A percentile compares a stretch with the other conserved stretches of the same genome.
Conservation (phyloP, 1,139 yeast genomes). For the Wickerhamomyces sp. region DNA sequence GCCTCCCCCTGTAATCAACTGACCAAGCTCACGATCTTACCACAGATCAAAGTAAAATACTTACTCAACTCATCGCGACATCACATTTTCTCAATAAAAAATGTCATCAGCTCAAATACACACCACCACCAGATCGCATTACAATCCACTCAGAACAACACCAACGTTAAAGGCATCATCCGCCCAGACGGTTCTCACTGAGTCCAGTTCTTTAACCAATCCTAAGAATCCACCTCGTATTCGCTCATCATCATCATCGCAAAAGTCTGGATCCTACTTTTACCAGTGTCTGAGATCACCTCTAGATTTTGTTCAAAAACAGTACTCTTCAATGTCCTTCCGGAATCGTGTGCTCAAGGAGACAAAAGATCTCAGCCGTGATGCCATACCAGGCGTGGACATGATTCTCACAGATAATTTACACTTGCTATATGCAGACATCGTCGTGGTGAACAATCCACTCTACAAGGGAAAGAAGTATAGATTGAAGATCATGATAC, state of each 20-base stretch:
- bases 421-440: conserved; percentile 16
- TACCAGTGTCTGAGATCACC: conserved; percentile 4
- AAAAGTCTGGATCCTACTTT: neutral
- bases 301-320: conserved; percentile 4
- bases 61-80: no score
- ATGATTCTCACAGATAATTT: conserved; percentile 18
- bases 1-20: no score
- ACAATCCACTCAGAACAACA: no score
- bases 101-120: no score
- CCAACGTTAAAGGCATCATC: no score
- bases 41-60: no score
- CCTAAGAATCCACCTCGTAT: neutral
- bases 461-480: conserved; percentile 28
- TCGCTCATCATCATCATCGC: neutral
- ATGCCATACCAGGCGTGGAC: conserved; percentile 11
- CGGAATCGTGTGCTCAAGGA: conserved; percentile 18
- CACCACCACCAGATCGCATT: no score
- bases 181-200: no score
- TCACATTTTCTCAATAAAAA: no score
- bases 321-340: conserved; percentile 9
- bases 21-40: no score
- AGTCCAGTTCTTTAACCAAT: neutral
- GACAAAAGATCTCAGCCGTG: conserved; percentile 10
- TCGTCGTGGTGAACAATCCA: conserved; percentile 23
- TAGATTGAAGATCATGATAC: conserved; percentile 37